Evolutionary conservation across 2,329 filamentous ascomycete species (phyloP).

Genomic region (Curvularia verruculosa): DNA sequence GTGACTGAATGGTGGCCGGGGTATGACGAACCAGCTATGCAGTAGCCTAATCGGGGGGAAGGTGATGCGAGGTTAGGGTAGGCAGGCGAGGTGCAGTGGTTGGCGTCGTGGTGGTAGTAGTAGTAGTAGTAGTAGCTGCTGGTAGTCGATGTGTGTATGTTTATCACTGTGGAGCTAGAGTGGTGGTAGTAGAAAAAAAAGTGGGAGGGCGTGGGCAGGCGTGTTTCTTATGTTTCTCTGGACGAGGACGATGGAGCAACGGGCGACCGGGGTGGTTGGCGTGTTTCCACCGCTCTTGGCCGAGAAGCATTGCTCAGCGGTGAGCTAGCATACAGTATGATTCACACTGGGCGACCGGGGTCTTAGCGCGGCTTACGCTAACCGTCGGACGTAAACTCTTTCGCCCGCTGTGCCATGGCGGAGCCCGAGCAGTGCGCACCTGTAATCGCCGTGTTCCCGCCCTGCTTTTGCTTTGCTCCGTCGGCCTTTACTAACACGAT

Average conservation of each 20-base stretch:
- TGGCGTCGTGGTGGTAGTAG: neutral
- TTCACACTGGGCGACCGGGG: constrained; percentile 30
- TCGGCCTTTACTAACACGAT: constrained; percentile 27
- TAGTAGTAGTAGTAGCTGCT: too few species aligned
- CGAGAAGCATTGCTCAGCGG: constrained; percentile 20
- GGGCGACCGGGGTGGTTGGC: constrained; percentile 36
- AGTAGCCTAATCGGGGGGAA: constrained; percentile 40
- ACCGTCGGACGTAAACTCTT: constrained; percentile 16
- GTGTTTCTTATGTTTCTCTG: constrained; percentile 44
- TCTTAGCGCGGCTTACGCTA: constrained; percentile 18
- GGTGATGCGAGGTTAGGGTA: constrained; percentile 40
- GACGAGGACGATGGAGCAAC: constrained; percentile 38
- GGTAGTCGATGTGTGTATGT: neutral
- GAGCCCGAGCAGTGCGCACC: constrained; percentile 14
- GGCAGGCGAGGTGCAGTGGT: constrained; percentile 3
- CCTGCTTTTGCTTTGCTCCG: constrained; percentile 8
- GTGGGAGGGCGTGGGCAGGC: constrained; percentile 24
- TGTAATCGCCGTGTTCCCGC: constrained; percentile 4
- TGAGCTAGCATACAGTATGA: constrained; percentile 29
- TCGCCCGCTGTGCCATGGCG: constrained; percentile 7
- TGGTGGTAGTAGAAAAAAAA: too few species aligned
- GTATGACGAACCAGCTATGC: constrained; percentile 41
- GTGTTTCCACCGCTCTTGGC: constrained; percentile 38
- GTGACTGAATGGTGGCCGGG: constrained; percentile 37
- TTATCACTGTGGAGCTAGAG: constrained; percentile 25